Evolutionary conservation across 345 rosid genomes (phyloP).

Genomic region (Mallotus nudiflorus): DNA sequence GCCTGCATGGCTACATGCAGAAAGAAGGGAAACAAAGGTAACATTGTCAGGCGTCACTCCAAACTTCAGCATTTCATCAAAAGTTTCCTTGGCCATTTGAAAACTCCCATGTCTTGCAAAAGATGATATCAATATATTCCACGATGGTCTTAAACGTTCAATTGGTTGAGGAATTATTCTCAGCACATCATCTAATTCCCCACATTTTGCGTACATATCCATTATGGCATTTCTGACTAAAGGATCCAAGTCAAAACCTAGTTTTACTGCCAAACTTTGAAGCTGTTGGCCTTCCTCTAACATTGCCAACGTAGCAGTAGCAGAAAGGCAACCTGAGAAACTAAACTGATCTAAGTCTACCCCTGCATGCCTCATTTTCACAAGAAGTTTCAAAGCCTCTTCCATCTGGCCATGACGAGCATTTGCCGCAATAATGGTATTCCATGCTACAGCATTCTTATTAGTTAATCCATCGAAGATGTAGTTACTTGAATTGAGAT

Average conservation of each 20-base stretch:
- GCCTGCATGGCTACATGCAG: conserved; percentile 89
- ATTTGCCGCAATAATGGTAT: conserved; percentile 68
- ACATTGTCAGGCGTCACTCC: conserved; percentile 72
- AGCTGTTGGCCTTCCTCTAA: conserved; percentile 90
- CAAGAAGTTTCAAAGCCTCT: conserved; percentile 65
- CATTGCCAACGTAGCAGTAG: conserved; percentile 69
- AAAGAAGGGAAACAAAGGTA: conserved; percentile 85
- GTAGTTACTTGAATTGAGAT: conserved; percentile 51
- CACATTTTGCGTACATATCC: conserved; percentile 94
- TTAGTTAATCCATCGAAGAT: conserved; percentile 49
- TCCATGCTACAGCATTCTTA: conserved; percentile 67
- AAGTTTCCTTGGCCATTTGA: conserved; percentile 60
- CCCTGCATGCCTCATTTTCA: conserved; percentile 51
- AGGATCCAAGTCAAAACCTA: conserved; percentile 56
- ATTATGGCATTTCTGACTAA: conserved; percentile 65
- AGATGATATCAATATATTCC: conserved; percentile 83
- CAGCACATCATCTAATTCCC: conserved; percentile 58
- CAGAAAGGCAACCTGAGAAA: conserved; percentile 74
- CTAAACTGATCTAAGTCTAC: conserved; percentile 70
- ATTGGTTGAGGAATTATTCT: conserved; percentile 52
- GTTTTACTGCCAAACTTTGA: conserved; percentile 62
- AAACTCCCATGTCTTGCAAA: conserved; percentile 75
- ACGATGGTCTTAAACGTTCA: conserved; percentile 55
- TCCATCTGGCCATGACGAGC: conserved; percentile 64
- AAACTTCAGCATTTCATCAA: conserved; percentile 65